phyloP scores from a whole-genome alignment of 1,284 basidiomycete genomes.

The Wolfiporia cocos region DNA sequence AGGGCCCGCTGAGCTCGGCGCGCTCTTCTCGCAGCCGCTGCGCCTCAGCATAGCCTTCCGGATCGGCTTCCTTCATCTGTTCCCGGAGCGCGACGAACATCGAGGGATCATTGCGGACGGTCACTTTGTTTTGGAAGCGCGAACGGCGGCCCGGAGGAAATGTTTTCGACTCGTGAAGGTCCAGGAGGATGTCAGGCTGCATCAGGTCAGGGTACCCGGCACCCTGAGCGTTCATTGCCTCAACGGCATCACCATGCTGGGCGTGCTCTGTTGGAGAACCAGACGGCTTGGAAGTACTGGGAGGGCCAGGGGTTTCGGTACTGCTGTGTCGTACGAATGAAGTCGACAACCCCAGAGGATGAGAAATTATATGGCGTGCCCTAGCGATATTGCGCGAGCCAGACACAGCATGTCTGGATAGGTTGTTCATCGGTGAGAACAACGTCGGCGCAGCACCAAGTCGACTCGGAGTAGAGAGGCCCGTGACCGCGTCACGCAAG shows the following conservation, averaged over 20 bases:
- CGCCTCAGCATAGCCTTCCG: slow-evolving; percentile 8
- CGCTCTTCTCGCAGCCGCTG: slow-evolving; percentile 6
- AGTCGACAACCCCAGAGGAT: background rate
- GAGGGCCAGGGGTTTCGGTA: background rate
- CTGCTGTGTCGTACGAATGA: background rate
- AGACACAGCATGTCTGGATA: slow-evolving; percentile 1
- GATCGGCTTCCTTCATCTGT: slow-evolving; percentile 7
- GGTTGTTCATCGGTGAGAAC: slow-evolving; percentile 1
- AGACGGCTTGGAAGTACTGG: background rate
- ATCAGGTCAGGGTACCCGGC: slow-evolving; percentile 47
- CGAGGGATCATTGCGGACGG: slow-evolving; percentile 54
- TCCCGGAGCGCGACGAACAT: slow-evolving; percentile 22
- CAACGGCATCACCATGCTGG: too few relatives aligned
- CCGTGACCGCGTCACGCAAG: too few relatives aligned
- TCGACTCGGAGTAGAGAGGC: too few relatives aligned
- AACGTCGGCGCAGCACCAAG: too few relatives aligned
- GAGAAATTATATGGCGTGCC: too few relatives aligned
- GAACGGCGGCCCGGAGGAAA: slow-evolving; percentile 44
- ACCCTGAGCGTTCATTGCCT: too few relatives aligned
- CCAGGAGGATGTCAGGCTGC: slow-evolving; percentile 51
- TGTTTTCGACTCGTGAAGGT: slow-evolving; percentile 47
- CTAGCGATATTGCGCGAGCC: too few relatives aligned
- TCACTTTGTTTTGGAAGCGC: slow-evolving; percentile 51
- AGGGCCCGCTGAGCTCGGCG: slow-evolving; percentile 13
- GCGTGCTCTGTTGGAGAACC: too few relatives aligned